Conservation (phyloP, 164 flowering plant genomes). For the Nymphaea colorata region DNA sequence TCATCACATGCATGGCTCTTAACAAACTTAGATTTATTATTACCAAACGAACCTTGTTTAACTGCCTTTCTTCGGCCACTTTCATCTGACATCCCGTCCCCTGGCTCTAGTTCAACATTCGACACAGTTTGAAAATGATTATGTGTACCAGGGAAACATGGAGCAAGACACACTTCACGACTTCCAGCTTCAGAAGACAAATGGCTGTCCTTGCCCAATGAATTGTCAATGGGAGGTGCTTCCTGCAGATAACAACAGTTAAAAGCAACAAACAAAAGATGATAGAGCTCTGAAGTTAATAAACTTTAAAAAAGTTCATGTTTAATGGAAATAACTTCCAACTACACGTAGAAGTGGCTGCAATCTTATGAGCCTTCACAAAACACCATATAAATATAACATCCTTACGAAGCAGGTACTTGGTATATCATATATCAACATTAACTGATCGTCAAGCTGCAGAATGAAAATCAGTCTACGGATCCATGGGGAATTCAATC, state of each 20-base stretch:
- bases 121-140: neutral
- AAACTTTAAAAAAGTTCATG: too few relatives aligned
- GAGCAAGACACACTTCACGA: neutral
- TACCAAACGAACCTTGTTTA: constrained; percentile 8
- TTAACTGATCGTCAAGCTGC: too few relatives aligned
- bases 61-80: neutral
- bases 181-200: neutral
- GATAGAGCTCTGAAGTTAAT: too few relatives aligned
- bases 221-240: neutral
- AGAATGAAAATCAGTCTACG: too few relatives aligned
- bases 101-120: neutral
- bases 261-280: neutral
- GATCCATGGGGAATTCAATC: too few relatives aligned
- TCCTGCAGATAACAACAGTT: neutral
- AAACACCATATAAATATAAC: too few relatives aligned
- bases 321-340: too few relatives aligned
- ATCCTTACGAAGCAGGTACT: too few relatives aligned
- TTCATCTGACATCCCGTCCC: neutral
- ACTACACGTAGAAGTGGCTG: too few relatives aligned
- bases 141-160: neutral
- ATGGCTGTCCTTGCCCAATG: neutral
- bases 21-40: constrained; percentile 6
- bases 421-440: too few relatives aligned
- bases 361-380: too few relatives aligned
- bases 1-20: constrained; percentile 14